Percentiles rank a stretch among this genome's conserved stretches.
These are phyloP conservation scores for Suillus hirtellus DNA, from an alignment of 768 basidiomycete species.

Conservation along the genomic window DNA sequence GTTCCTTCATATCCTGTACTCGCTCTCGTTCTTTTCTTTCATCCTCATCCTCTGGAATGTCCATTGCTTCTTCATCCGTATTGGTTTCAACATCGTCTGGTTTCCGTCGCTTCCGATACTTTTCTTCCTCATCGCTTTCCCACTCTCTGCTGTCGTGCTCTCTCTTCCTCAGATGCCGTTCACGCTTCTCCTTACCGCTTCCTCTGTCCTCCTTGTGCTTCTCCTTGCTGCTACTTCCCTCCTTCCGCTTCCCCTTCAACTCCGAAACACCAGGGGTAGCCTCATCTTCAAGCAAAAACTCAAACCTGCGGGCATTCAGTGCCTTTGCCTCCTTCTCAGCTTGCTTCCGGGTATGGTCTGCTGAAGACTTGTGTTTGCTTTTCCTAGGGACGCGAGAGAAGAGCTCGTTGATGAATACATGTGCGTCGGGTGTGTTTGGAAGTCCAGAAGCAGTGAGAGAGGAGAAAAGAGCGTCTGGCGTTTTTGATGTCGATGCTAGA, in stretches of 20 bases:
- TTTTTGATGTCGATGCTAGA: conserved; percentile 80
- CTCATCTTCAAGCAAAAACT: conserved; percentile 83
- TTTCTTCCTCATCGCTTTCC: conserved; percentile 90
- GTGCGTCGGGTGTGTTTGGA: conserved; percentile 77
- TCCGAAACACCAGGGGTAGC: conserved; percentile 42
- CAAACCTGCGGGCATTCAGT: conserved; percentile 71
- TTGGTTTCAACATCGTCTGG: conserved; percentile 42
- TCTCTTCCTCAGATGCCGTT: conserved; percentile 73
- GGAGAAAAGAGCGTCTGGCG: conserved; percentile 75
- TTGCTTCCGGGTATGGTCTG: conserved; percentile 53
- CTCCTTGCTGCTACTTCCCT: conserved; percentile 34
- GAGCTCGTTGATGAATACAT: conserved; percentile 77
- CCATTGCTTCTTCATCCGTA: conserved; percentile 40
- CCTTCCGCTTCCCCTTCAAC: conserved; percentile 27
- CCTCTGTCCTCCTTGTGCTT: conserved; percentile 20
- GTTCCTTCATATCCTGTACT: conserved; percentile 75
- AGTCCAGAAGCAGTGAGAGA: conserved; percentile 77
- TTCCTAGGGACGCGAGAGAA: conserved; percentile 78
- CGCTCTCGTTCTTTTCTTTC: conserved; percentile 71
- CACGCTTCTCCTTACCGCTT: conserved; percentile 51
- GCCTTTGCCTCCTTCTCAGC: conserved; percentile 76
- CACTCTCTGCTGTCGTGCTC: conserved; percentile 82
- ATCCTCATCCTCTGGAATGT: conserved; percentile 66
- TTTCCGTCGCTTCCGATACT: conserved; percentile 63
- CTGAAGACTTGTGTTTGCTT: conserved; percentile 52